Evolutionary conservation across 192 early-diverging fungal species (phyloP), one percentile per base, ranked within the genome.

Genomic region (Chytriomyces confervae): DNA sequence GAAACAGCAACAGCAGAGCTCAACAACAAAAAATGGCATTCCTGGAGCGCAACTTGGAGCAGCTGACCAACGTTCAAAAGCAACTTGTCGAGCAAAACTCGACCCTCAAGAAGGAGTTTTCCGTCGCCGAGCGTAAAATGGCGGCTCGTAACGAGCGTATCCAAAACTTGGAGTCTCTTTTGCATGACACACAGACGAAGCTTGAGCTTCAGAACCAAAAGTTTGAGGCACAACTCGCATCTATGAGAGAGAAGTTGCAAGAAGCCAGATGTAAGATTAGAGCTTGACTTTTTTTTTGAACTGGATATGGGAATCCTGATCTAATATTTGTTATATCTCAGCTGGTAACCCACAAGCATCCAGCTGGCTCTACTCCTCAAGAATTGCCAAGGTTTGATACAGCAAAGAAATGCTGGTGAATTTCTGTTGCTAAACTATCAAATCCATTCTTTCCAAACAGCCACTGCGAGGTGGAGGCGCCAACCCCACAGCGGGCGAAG

Each of bases 11-110:
- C 84, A 94, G 91, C 78, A 89, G 93, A 62, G 91, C 91, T 50
- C 95, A 97, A 78, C 95, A 96, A 81, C 93, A 94, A 87, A 97
- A 97, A 86, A 96, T 98, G 94, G 93, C 93, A n/a, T 94, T 98
- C 82, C 85, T 99, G 65, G 96, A 99, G 80, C 93, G 96, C 82
- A 98, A 98, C 81, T 86, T 99, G 64, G 96, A 98, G 75, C 97
- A 99, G 83, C 88, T 99, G 44, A 96, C 95, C 16, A 86, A 89
- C 75, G 96, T 99, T 50, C 98, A 98, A 80, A 96, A 95, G 88
- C 92, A 93, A 72, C 90, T 99, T 57, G 96, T 99, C 7, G 95
- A 95, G 80, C 95, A 97, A 82, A 99, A 99, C 87, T 89, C 94
- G 2, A 92, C 91, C 10, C 86, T 98, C 60, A 99, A 99, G 90